phyloP scores from a whole-genome alignment of 2,329 filamentous ascomycete genomes.

The Neofusicoccum laricinum region DNA sequence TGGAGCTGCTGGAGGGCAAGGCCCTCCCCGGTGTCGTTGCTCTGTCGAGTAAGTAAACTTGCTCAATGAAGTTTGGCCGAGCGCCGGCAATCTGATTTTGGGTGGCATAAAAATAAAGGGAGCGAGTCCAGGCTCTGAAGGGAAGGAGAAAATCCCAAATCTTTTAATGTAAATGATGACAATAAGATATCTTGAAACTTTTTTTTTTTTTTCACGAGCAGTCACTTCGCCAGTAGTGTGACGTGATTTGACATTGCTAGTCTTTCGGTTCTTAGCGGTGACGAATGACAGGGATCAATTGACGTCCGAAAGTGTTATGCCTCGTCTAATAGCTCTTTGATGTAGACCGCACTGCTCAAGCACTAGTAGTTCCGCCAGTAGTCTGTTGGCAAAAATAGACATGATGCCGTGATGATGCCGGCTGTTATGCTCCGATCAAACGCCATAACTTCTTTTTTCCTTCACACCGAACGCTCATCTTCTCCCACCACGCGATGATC shows the following conservation, averaged over 20 bases:
- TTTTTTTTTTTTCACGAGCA: neutral
- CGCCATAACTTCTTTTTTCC: neutral
- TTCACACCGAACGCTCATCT: neutral
- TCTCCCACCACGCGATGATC: neutral
- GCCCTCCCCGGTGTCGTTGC: slow-evolving; percentile 90
- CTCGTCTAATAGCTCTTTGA: neutral
- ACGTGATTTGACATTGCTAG: too few relatives aligned
- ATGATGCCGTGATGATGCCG: neutral
- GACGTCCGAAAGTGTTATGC: neutral
- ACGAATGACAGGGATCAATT: too few relatives aligned
- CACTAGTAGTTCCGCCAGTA: neutral
- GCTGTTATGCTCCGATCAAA: neutral
- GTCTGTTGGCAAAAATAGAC: neutral
- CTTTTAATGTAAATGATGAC: slow-evolving; percentile 12
- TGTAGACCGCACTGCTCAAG: neutral
- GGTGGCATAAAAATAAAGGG: slow-evolving; percentile 15
- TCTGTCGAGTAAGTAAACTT: slow-evolving; percentile 69
- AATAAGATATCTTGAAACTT: slow-evolving; percentile 7
- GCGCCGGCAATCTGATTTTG: slow-evolving; percentile 13
- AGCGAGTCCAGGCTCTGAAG: slow-evolving; percentile 12
- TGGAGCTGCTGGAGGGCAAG: slow-evolving; percentile 98
- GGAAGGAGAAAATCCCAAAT: neutral
- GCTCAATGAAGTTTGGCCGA: neutral
- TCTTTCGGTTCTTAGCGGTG: too few relatives aligned
- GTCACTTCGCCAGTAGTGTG: too few relatives aligned